Evolutionary conservation across 805 yeast species (phyloP), one percentile per base, ranked within the genome.

Genomic region (Cyberlindnera lachancei): DNA sequence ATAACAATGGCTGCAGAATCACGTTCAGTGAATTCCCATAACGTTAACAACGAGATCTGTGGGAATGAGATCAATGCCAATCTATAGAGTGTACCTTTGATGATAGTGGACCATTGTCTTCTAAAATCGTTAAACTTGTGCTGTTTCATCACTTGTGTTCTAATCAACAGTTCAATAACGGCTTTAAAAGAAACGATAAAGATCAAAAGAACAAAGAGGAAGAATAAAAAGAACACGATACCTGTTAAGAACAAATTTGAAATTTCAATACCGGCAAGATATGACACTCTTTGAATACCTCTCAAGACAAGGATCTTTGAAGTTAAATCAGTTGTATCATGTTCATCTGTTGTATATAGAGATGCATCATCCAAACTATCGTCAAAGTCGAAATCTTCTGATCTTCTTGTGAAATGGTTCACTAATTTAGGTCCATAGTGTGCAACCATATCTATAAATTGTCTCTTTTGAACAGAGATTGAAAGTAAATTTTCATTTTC

Each of bases 241-340:
- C 88, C 85, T 0, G 98, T 92, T 62, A 88, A 65, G 58, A 87
- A 92, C 36, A 92, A 58, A 51, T 75, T 78, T 16, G 96, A 79
- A 44, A 90, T 69, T 59, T 92, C 98, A 45, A 92, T 88, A 15
- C 73, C 72, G 9, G 95, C 84, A 46, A 79, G 59, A 54, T 65
- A 92, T 0, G 96, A 78, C 6, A 90, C 96, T 61, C 98, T 78
- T 57, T 86, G 85, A 39, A 92, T 79, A 45, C 98, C 98, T 53
- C 95, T 74, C 33, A 92, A 62, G 23, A 90, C 78, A 48, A 92
- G 66, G 26, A 86, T 85, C 49, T 79, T 82, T 6, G 80, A 62
- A 2, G 79, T 59, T 29, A 80, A 57, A 25, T 69, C 58, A 25
- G 69, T 62, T 3, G 70, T 55, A 38, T 72, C 72, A 41, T 72